These are phyloP conservation scores for Imleria badia DNA, from an alignment of 768 basidiomycete genomes.

Conservation along the genomic window DNA sequence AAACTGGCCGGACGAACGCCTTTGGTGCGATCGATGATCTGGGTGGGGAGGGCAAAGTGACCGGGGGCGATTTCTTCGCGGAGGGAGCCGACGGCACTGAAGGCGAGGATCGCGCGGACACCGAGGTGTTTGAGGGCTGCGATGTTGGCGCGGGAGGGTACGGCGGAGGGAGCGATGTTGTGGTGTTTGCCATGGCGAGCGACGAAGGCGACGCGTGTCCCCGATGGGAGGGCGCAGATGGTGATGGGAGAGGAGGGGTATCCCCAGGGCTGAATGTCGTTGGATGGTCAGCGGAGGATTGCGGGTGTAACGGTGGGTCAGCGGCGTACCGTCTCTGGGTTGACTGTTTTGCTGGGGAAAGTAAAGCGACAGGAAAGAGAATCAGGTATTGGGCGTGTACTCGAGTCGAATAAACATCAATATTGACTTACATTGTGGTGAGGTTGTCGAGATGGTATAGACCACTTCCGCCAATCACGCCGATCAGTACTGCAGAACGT, in stretches of 20 bases:
- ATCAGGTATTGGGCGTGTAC: not conserved
- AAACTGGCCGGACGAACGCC: conserved; percentile 86
- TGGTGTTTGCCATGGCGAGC: conserved; percentile 89
- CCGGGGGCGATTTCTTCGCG: conserved; percentile 92
- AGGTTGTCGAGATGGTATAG: conserved; percentile 93
- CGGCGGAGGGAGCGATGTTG: conserved; percentile 71
- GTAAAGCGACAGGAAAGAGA: not conserved
- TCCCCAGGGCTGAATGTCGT: conserved; percentile 79
- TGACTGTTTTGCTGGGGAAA: conserved; percentile 65
- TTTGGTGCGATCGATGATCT: conserved; percentile 97
- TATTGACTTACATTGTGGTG: conserved; percentile 70
- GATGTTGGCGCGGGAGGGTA: conserved; percentile 91
- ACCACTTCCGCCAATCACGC: conserved; percentile 91
- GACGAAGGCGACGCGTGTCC: conserved; percentile 81
- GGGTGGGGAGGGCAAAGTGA: conserved; percentile 81
- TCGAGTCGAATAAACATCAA: not conserved
- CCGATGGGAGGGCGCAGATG: conserved; percentile 86
- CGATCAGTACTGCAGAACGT: conserved; percentile 61
- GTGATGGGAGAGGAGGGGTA: conserved; percentile 86
- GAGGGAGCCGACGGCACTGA: conserved; percentile 93
- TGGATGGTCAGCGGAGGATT: not conserved
- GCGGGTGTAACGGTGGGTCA: not conserved
- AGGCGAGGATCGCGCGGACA: conserved; percentile 85
- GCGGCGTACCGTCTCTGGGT: conserved; percentile 72
- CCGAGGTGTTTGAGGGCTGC: conserved; percentile 93